Evolutionary conservation across 148 eudicot species (phyloP).

Genomic region (Chenopodium formosanum): DNA sequence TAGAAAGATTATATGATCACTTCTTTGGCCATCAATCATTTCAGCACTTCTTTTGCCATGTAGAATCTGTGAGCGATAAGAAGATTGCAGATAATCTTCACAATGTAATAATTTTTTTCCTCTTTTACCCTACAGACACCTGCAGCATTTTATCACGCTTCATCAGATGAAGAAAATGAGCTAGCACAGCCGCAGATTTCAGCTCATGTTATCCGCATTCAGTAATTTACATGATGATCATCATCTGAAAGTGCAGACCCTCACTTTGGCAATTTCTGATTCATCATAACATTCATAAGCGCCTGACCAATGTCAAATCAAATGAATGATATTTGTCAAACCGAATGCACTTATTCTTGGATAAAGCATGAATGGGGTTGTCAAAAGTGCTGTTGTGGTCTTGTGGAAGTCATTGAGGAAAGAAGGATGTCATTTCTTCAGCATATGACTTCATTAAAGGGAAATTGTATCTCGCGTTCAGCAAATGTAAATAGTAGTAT

Average conservation of each 20-base stretch:
- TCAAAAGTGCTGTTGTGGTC: not conserved
- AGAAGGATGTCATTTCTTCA: not conserved
- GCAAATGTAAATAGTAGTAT: conserved; percentile 11
- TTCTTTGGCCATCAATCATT: no score
- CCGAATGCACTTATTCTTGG: not conserved
- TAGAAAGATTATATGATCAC: no score
- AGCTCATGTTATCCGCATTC: conserved; percentile 32
- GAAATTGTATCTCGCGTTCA: not conserved
- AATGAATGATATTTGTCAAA: not conserved
- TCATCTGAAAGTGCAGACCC: not conserved
- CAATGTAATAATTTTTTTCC: not conserved
- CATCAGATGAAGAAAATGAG: conserved; percentile 36
- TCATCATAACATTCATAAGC: no score
- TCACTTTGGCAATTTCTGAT: not conserved
- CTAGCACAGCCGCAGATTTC: conserved; percentile 20
- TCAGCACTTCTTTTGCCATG: no score
- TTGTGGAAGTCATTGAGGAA: not conserved
- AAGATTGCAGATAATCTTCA: not conserved
- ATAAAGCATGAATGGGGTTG: not conserved
- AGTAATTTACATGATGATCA: conserved; percentile 6
- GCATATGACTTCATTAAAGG: not conserved
- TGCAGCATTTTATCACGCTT: conserved; percentile 4
- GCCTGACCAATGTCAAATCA: not conserved
- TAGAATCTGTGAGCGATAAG: no score
- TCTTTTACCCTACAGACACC: conserved; percentile 19